Percentiles rank a stretch among this genome's conserved stretches.
phyloP scores from a whole-genome alignment of 768 basidiomycete species.

The Leccinum rimulosum region DNA sequence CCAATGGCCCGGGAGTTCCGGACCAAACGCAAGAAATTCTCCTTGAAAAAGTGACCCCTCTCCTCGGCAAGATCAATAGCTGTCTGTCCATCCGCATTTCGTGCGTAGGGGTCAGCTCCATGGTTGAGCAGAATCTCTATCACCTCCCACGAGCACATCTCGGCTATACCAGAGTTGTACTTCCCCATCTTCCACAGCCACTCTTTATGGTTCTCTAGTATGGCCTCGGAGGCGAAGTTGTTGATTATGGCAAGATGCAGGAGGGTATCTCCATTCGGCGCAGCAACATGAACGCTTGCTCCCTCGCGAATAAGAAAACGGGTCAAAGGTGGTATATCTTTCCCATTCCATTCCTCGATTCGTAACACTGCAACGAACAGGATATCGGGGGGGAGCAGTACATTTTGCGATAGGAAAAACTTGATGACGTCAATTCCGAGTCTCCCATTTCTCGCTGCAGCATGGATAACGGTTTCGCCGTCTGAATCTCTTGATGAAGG shows the following conservation, averaged over 20 bases:
- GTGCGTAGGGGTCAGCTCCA: background rate
- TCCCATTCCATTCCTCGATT: background rate
- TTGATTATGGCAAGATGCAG: background rate
- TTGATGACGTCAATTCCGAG: background rate
- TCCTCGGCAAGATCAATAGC: background rate
- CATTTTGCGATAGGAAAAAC: background rate
- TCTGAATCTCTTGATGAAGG: background rate
- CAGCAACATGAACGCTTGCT: background rate
- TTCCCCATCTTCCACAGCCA: background rate
- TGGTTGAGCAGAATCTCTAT: background rate
- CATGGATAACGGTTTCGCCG: background rate
- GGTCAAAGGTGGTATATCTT: background rate
- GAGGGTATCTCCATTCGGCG: background rate
- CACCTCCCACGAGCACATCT: too few species aligned
- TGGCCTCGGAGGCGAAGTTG: background rate
- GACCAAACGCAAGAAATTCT: conserved; percentile 10
- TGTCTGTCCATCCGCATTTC: background rate
- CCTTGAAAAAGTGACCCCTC: background rate
- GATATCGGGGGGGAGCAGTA: background rate
- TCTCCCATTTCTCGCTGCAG: background rate
- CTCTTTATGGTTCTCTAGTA: background rate
- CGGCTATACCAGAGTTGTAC: too few species aligned
- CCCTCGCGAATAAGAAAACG: conserved; percentile 2
- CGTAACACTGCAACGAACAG: background rate
- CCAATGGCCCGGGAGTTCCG: background rate